Evolutionary conservation across 306 rosid genomes (phyloP).

Genomic region (Sphenostylis stenocarpa): DNA sequence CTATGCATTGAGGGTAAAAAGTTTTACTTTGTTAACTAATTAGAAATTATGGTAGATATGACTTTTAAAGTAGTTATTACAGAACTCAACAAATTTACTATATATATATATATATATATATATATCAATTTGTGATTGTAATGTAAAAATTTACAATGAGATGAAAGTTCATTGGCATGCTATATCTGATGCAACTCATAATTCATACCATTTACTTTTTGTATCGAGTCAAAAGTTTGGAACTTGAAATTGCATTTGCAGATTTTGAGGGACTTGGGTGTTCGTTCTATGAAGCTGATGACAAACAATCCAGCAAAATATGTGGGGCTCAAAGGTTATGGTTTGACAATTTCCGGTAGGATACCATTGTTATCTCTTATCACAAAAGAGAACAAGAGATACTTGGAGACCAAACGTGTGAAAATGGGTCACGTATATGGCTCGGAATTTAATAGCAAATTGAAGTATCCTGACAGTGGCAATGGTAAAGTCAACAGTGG

Average conservation of each 20-base stretch:
- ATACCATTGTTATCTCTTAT: slow-evolving; percentile 69
- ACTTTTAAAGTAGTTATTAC: neutral
- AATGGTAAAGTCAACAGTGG: slow-evolving; percentile 37
- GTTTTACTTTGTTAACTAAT: neutral
- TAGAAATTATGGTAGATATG: neutral
- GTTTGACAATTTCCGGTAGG: slow-evolving; percentile 74
- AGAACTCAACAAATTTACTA: too few species aligned
- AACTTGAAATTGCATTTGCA: slow-evolving; percentile 39
- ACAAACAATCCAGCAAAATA: slow-evolving; percentile 89
- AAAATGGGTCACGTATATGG: slow-evolving; percentile 82
- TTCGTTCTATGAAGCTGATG: slow-evolving; percentile 83
- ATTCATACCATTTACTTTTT: neutral
- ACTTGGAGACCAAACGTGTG: slow-evolving; percentile 71
- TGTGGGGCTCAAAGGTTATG: slow-evolving; percentile 82
- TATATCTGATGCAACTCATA: slow-evolving; percentile 8
- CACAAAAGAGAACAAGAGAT: slow-evolving; percentile 71
- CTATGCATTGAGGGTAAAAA: neutral
- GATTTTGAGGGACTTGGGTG: slow-evolving; percentile 82
- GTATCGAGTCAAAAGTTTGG: neutral
- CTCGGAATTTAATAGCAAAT: slow-evolving; percentile 34
- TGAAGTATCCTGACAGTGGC: slow-evolving; percentile 37
- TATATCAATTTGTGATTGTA: too few species aligned
- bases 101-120: too few species aligned
- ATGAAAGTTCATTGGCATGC: neutral
- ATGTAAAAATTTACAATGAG: neutral